Evolutionary conservation across 306 rosid genomes (phyloP).

Genomic region (Prinsepia uniflora): DNA sequence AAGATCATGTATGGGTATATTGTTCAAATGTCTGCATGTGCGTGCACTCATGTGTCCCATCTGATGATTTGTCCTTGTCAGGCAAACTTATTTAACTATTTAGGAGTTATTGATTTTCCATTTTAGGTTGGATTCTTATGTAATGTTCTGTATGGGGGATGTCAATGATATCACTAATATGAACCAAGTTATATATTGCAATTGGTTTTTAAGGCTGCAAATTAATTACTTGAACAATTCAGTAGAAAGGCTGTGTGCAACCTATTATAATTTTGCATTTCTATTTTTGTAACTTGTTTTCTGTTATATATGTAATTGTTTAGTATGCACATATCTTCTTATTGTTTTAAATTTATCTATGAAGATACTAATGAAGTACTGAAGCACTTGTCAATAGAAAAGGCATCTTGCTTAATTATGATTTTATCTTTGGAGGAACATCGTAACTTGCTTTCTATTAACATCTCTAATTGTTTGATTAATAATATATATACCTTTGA

Average conservation of each 20-base stretch:
- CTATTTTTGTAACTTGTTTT: neutral
- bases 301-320: neutral
- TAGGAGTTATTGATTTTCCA: neutral
- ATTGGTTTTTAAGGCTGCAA: neutral
- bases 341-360: neutral
- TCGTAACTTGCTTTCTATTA: neutral
- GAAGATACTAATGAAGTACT: neutral
- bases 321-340: neutral
- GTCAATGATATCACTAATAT: neutral
- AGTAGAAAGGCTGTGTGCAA: neutral
- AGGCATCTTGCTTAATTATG: no score
- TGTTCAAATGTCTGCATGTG: neutral
- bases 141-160: neutral
- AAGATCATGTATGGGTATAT: neutral
- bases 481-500: no score
- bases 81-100: neutral
- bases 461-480: neutral
- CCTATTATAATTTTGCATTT: neutral
- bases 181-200: neutral
- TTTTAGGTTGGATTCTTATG: neutral
- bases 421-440: neutral
- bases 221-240: neutral
- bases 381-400: neutral
- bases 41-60: neutral
- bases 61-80: neutral